Percentiles rank a stretch among this genome's conserved stretches.
Evolutionary conservation across 441 rosid species (phyloP).

Genomic region (Erodium texanum): DNA sequence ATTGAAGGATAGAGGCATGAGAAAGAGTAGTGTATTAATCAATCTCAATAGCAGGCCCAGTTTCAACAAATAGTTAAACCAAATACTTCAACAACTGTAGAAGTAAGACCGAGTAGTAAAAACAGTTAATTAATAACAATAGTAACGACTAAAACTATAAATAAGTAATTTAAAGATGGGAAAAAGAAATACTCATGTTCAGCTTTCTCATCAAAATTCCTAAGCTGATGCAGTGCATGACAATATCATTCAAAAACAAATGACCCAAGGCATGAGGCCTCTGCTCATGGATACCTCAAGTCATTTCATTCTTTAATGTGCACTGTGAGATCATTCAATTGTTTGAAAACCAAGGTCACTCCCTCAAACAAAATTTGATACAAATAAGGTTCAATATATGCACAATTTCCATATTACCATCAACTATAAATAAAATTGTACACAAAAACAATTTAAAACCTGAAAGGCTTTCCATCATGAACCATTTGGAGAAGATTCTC

Average conservation of each 20-base stretch:
- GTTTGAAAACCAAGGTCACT: neutral
- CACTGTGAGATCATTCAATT: neutral
- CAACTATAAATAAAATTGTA: slow-evolving; percentile 5
- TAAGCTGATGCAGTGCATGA: neutral
- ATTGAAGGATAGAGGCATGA: no score
- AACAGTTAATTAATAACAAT: neutral
- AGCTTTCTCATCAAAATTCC: neutral
- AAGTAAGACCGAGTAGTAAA: neutral
- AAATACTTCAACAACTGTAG: neutral
- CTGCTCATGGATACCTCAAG: neutral
- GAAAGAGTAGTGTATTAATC: no score
- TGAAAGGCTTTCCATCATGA: slow-evolving; percentile 77
- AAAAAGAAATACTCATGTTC: neutral
- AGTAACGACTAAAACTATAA: neutral
- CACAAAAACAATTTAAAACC: slow-evolving; percentile 35
- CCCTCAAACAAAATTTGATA: neutral
- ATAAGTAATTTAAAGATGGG: neutral
- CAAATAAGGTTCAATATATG: neutral
- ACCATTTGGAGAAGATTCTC: slow-evolving; percentile 86
- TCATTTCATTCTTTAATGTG: neutral
- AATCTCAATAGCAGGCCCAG: no score
- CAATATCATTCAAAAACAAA: neutral
- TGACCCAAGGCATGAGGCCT: neutral
- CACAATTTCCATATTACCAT: neutral
- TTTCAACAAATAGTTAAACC: neutral